Evolutionary conservation across 371 early-diverging fungal species (phyloP), one percentile per base, ranked within the genome.

Genomic region (Lichtheimia hyalospora): DNA sequence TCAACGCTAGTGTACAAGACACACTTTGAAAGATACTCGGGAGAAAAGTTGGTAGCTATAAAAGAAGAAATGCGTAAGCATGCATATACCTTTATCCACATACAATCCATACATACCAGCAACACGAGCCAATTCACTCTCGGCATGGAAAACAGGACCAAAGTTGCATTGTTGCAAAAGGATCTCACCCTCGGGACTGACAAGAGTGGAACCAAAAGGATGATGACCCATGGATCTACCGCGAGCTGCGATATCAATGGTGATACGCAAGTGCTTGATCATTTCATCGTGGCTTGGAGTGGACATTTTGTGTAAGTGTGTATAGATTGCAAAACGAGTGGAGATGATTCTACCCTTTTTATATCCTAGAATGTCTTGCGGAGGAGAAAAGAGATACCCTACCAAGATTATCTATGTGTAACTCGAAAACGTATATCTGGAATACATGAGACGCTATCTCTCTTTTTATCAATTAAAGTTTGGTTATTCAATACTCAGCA

Each of bases 1-100:
- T 73, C 74, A 41, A 73, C 70, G 18, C 60, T 68, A 4, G 74
- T 73, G 50, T 69, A 73, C 8, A 73, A 34, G 4, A 66, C 66
- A 40, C 73, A 73, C 0, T 43, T 24, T 23, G 48, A 25, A 23
- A 69, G 53, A 46, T 63, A 66, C 6, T 66, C 66, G 8, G 62
- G 64, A 14, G 67, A 40, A 43, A 64, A 72, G 15, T 69, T 72
- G 59, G 64, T 62, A 40, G 50, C 69, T 72, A 21, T 27, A 25
- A 2, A 28, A 1, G 13, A 34, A 50, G 14, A 6, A 56, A 49
- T 10, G 10, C 10, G 10, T 34, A 6, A 34, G 34, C 10, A 34
- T 34, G 34, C 10, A 2, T 27, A 27, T 34, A 25, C 10, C 2
- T 10, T 34, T 5, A 10, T 34, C 6, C 0, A 10, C 34, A 8